Percentiles rank a stretch among this genome's conserved stretches.
phyloP scores from a whole-genome alignment of 768 basidiomycete species.

The Hemileccinum impolitum region DNA sequence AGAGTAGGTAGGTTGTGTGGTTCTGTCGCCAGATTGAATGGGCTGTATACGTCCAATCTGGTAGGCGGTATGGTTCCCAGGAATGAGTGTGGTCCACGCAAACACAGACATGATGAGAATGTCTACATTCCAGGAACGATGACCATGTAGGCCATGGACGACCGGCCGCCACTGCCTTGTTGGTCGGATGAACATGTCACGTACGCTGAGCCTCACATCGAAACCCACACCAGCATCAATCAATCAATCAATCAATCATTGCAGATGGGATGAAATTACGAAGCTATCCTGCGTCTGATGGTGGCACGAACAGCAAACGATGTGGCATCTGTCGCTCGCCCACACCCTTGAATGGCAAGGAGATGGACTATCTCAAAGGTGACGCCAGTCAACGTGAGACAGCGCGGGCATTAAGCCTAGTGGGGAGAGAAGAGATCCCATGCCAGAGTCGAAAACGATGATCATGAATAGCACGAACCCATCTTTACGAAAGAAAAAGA shows the following conservation, averaged over 20 bases:
- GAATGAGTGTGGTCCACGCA: no score
- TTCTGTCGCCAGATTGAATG: constrained; percentile 8
- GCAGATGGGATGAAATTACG: constrained; percentile 13
- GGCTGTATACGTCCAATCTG: constrained; percentile 2
- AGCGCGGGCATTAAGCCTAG: constrained; percentile 7
- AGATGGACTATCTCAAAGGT: not conserved
- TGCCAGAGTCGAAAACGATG: constrained; percentile 13
- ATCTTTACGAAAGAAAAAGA: not conserved
- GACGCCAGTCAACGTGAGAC: not conserved
- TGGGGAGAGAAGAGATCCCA: constrained; percentile 11
- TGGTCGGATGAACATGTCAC: constrained; percentile 16
- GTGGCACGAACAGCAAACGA: constrained; percentile 10
- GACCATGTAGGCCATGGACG: not conserved
- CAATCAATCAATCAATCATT: not conserved
- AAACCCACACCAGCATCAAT: constrained; percentile 1
- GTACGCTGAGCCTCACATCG: constrained; percentile 3
- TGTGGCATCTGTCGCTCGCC: constrained; percentile 6
- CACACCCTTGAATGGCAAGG: constrained; percentile 12
- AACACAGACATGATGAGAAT: not conserved
- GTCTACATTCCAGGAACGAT: constrained; percentile 8
- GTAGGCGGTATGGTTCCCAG: not conserved
- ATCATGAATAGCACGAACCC: constrained; percentile 19
- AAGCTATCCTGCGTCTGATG: constrained; percentile 9
- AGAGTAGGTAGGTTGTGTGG: not conserved
- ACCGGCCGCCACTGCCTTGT: constrained; percentile 18